These are phyloP conservation scores for Daldinia bambusicola DNA, from an alignment of 495 filamentous ascomycete species.

Conservation along the genomic window DNA sequence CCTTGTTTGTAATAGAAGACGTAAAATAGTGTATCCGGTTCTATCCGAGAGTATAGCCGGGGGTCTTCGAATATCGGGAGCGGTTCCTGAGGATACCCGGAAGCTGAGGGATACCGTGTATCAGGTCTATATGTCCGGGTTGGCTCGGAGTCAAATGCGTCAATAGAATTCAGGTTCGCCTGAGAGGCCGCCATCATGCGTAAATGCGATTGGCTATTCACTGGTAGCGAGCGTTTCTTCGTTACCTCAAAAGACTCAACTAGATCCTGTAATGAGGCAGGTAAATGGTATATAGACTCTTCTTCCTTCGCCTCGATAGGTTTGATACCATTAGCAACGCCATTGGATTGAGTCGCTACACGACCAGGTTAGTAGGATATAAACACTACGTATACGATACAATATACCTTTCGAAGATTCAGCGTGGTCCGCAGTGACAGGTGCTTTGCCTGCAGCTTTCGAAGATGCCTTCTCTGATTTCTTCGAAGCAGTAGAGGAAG, in stretches of 20 bases:
- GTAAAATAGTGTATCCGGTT: slow-evolving; percentile 97
- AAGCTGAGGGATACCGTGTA: slow-evolving; percentile 69
- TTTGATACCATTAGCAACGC: slow-evolving; percentile 61
- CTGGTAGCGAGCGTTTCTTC: slow-evolving; percentile 69
- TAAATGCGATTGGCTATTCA: slow-evolving; percentile 71
- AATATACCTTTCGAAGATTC: slow-evolving; percentile 54
- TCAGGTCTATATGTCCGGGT: slow-evolving; percentile 86
- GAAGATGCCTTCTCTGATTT: slow-evolving; percentile 55
- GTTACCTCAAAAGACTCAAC: slow-evolving; percentile 89
- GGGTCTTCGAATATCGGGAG: slow-evolving; percentile 91
- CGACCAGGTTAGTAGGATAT: slow-evolving; percentile 40
- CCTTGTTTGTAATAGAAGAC: slow-evolving; percentile 98
- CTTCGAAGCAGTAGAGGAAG: slow-evolving; percentile 35
- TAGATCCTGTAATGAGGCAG: slow-evolving; percentile 86
- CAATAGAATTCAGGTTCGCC: slow-evolving; percentile 67
- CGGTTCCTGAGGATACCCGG: slow-evolving; percentile 92
- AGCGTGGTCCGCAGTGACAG: slow-evolving; percentile 48
- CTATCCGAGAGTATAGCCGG: slow-evolving; percentile 84
- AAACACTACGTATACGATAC: slow-evolving; percentile 17
- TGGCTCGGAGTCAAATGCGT: slow-evolving; percentile 79
- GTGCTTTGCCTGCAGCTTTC: slow-evolving; percentile 54
- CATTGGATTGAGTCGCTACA: slow-evolving; percentile 63
- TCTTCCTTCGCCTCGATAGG: slow-evolving; percentile 64
- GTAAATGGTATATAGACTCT: slow-evolving; percentile 95
- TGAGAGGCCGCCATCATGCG: slow-evolving; percentile 78